Evolutionary conservation across 805 yeast genomes (phyloP), one percentile per base, ranked within the genome.

Genomic region (Phaffomyces antillensis): DNA sequence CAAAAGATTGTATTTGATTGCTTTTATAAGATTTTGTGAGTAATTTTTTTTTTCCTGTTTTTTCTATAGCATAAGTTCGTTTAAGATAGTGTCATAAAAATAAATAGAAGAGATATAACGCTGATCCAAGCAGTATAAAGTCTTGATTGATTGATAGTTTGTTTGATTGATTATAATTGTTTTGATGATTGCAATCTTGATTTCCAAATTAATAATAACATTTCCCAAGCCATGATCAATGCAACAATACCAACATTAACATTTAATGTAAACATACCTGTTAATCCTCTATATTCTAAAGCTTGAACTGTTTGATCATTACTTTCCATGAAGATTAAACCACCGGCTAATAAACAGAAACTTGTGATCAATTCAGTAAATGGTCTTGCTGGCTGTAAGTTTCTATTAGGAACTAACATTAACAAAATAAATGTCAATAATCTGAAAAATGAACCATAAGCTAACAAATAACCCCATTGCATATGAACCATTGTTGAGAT

Each of bases 391-490:
- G 91, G 86, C 12, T 53, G 53, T 45, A 55, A 43, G 44, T 66
- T 54, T 52, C 58, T 48, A 62, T 62, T 52, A 56, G 73, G 69
- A 18, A 65, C 61, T 39, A 81, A 65, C 54, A 73, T 70, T 57
- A 84, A 56, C 44, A 85, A 55, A 4, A 77, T 39, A 54, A 81
- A 80, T 0, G 96, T 83, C 37, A 76, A 42, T 15, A 84, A 64
- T 52, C 99, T 75, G 64, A 90, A 79, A 12, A 79, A 74, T 3
- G 96, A 84, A 2, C 89, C 98, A 53, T 77, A 76, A n/a, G 90
- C 75, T 46, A 93, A 72, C 57, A 93, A 65, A 46, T 75, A 73
- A 8, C 99, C 99, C 99, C 99, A 93, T 65, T 89, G 97, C 43
- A 76, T 68, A 63, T 93, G 99, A 50, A 93, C 77, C 16, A 65